phyloP scores from a whole-genome alignment of 805 yeast genomes.

The Pichia pseudocactophila region DNA sequence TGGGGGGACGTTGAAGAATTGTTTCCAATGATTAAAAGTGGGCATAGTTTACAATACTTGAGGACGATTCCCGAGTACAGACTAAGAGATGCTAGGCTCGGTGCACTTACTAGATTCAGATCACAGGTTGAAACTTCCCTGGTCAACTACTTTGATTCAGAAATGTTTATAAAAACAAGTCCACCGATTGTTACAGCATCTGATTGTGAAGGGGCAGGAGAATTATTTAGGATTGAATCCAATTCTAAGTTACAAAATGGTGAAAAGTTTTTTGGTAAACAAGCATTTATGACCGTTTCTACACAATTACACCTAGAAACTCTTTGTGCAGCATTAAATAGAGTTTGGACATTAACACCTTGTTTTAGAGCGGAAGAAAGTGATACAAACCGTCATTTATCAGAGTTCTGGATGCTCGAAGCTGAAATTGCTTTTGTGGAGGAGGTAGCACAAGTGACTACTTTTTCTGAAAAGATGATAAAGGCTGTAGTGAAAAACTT shows the following conservation, averaged over 20 bases:
- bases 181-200: conserved; percentile 85
- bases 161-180: conserved; percentile 59
- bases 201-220: conserved; percentile 98
- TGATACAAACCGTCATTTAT: conserved; percentile 82
- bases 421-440: conserved; percentile 72
- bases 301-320: conserved; percentile 88
- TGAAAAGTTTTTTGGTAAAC: conserved; percentile 50
- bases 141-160: conserved; percentile 41
- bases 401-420: conserved; percentile 98
- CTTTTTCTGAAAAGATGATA: conserved; percentile 63
- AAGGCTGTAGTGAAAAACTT: conserved; percentile 35
- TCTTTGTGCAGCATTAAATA: conserved; percentile 57
- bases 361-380: conserved; percentile 91
- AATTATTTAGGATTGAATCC: conserved; percentile 54
- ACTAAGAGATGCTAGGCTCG: conserved; percentile 59
- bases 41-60: conserved; percentile 54
- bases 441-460: conserved; percentile 50
- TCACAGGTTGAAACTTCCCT: conserved; percentile 53
- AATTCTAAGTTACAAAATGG: conserved; percentile 16
- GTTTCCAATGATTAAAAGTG: conserved; percentile 82
- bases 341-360: conserved; percentile 87
- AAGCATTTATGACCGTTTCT: conserved; percentile 76
- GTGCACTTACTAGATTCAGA: conserved; percentile 63
- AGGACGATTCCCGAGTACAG: conserved; percentile 70
- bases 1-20: conserved; percentile 53